Conservation (phyloP, 805 yeast genomes). For the Barnettozyma botsteinii region DNA sequence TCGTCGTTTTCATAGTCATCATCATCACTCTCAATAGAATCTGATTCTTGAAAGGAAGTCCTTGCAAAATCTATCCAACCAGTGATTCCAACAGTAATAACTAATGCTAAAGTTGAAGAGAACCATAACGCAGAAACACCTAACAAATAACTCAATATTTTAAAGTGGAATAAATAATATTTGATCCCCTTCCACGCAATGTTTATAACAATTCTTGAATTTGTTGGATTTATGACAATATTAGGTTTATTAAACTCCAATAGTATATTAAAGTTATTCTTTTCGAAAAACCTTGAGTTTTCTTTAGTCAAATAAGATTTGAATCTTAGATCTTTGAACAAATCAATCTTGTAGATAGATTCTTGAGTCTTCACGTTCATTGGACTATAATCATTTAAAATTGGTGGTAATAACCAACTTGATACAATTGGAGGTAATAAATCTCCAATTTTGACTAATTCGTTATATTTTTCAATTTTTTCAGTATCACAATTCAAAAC, state of each 20-base stretch:
- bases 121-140: constrained; percentile 19
- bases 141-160: constrained; percentile 18
- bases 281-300: constrained; percentile 5
- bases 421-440: constrained; percentile 17
- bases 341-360: constrained; percentile 6
- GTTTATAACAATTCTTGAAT: constrained; percentile 15
- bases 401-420: constrained; percentile 17
- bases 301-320: constrained; percentile 7
- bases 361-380: constrained; percentile 4
- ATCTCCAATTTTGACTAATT: constrained; percentile 2
- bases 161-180: constrained; percentile 22
- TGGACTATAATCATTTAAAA: constrained; percentile 8
- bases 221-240: constrained; percentile 16
- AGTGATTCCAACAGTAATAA: constrained; percentile 12
- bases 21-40: constrained; percentile 3
- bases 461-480: background rate
- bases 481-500: constrained; percentile 14
- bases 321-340: constrained; percentile 14
- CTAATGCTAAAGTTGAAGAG: constrained; percentile 11
- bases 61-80: constrained; percentile 13
- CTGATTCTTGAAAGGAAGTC: background rate
- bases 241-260: constrained; percentile 21
- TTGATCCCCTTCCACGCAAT: constrained; percentile 22
- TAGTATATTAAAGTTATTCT: constrained; percentile 13
- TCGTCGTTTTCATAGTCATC: background rate